phyloP scores from a whole-genome alignment of 768 basidiomycete genomes.

The Mycena sanguinolenta region DNA sequence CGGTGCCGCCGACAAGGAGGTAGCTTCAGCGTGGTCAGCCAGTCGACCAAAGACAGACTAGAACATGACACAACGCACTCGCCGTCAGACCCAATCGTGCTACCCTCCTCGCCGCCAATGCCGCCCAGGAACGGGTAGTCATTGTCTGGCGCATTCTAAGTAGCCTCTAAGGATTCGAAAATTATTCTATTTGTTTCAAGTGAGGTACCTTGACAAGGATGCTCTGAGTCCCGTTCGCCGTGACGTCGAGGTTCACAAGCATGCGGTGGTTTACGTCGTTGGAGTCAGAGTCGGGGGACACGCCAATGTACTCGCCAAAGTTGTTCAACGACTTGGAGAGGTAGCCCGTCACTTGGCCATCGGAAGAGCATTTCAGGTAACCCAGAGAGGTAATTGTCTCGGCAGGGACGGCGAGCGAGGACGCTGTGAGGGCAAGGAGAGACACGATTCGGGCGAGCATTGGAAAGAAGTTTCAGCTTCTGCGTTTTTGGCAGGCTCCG shows the following conservation, averaged over 20 bases:
- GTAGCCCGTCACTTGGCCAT: constrained; percentile 17
- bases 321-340: constrained; percentile 14
- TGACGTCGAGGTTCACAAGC: constrained; percentile 24
- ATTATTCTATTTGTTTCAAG: too few relatives aligned
- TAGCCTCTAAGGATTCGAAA: background rate
- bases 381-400: constrained; percentile 9
- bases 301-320: constrained; percentile 23
- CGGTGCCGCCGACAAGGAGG: constrained; percentile 22
- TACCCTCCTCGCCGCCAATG: constrained; percentile 22
- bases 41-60: too few relatives aligned
- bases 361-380: constrained; percentile 14
- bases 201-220: constrained; percentile 26
- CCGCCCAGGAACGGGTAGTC: constrained; percentile 29
- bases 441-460: constrained; percentile 16
- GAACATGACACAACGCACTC: background rate
- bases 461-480: background rate
- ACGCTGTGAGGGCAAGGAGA: constrained; percentile 10
- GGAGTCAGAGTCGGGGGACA: constrained; percentile 16
- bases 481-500: background rate
- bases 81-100: constrained; percentile 15
- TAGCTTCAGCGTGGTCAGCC: background rate
- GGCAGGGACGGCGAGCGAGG: background rate
- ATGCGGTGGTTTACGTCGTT: constrained; percentile 25
- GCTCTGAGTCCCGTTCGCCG: constrained; percentile 12
- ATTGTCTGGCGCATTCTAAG: constrained; percentile 18